Evolutionary conservation across 352 stramenopile species (phyloP).

Genomic region (Globisporangium sylvaticum): DNA sequence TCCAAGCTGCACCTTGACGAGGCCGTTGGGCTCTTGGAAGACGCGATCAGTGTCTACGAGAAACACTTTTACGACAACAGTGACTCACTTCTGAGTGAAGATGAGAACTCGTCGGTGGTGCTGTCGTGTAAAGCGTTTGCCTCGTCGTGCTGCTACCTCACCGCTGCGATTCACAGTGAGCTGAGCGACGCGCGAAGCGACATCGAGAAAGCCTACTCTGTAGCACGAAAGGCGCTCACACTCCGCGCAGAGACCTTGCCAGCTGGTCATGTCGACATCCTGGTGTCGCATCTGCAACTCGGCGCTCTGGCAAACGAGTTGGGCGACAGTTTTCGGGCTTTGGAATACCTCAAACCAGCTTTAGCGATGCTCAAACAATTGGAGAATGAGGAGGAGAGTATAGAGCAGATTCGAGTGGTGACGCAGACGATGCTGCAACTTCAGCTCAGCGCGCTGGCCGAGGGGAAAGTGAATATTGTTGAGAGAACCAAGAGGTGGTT

Average conservation of each 20-base stretch:
- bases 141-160: constrained; percentile 37
- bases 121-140: constrained; percentile 21
- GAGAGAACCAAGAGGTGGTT: constrained; percentile 37
- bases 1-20: constrained; percentile 20
- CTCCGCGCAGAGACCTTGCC: constrained; percentile 33
- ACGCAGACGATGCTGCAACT: constrained; percentile 39
- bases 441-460: constrained; percentile 29
- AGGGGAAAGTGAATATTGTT: constrained; percentile 35
- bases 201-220: constrained; percentile 39
- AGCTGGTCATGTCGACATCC: constrained; percentile 23
- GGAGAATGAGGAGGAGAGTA: constrained; percentile 12
- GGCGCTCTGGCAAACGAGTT: constrained; percentile 34
- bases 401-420: constrained; percentile 32
- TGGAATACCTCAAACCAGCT: constrained; percentile 47
- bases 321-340: constrained; percentile 45
- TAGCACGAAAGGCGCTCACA: constrained; percentile 30
- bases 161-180: constrained; percentile 20
- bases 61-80: constrained; percentile 24
- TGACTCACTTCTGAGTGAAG: constrained; percentile 8
- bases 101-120: not conserved
- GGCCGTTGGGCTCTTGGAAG: constrained; percentile 44
- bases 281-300: constrained; percentile 47
- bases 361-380: constrained; percentile 30
- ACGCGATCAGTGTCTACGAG: constrained; percentile 53
- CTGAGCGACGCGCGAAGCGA: constrained; percentile 18